Evolutionary conservation across 805 yeast species (phyloP).

Genomic region (Diddensiella transvaalensis): DNA sequence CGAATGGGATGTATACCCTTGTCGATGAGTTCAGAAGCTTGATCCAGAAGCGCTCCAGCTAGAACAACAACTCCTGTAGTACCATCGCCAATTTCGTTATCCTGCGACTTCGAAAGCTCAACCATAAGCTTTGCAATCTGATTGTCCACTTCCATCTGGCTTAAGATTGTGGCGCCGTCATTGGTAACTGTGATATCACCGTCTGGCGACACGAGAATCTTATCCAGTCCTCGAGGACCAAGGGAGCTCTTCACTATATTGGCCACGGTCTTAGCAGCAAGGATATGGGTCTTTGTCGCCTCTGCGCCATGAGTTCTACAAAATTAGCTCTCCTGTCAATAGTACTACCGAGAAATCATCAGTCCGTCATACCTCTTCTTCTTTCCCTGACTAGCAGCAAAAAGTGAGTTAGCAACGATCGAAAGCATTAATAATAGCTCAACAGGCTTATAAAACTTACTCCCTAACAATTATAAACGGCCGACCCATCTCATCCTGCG

Average conservation of each 20-base stretch:
- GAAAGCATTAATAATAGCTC: not conserved
- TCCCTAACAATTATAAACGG: conserved; percentile 97
- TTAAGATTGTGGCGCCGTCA: conserved; percentile 95
- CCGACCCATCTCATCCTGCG: conserved; percentile 99
- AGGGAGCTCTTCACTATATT: conserved; percentile 86
- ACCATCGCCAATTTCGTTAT: conserved; percentile 98
- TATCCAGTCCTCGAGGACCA: conserved; percentile 98
- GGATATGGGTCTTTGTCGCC: conserved; percentile 76
- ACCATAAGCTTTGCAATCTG: conserved; percentile 95
- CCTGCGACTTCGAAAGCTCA: conserved; percentile 90
- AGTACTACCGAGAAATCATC: not conserved
- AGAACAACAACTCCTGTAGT: conserved; percentile 98
- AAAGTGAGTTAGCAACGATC: no score
- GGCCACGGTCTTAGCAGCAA: conserved; percentile 94
- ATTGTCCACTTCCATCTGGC: conserved; percentile 93
- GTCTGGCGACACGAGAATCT: conserved; percentile 90
- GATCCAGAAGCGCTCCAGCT: conserved; percentile 91
- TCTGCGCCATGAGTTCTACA: conserved; percentile 67
- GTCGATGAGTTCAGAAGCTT: conserved; percentile 90
- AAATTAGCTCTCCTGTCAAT: not conserved
- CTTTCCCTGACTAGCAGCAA: conserved; percentile 12
- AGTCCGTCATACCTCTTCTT: conserved; percentile 10
- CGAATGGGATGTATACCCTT: conserved; percentile 97
- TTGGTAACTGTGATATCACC: conserved; percentile 98
- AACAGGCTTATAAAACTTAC: conserved; percentile 43